These are phyloP conservation scores for Aspergillus fumigatus DNA, from an alignment of 2,329 filamentous ascomycete species.

Conservation along the genomic window DNA sequence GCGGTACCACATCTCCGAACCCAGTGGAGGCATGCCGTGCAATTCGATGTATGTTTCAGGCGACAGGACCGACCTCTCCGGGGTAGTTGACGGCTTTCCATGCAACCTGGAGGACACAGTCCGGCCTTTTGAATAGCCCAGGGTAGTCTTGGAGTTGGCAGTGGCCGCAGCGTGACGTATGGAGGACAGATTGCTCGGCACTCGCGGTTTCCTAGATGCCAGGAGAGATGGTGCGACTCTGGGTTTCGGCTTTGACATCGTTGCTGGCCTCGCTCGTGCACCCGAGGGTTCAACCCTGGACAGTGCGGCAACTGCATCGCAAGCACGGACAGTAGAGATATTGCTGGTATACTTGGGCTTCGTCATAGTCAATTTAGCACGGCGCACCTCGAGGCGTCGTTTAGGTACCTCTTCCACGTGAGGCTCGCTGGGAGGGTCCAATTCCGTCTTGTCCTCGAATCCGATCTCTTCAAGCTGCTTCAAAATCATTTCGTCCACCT, in stretches of 20 bases:
- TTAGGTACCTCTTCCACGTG: conserved; percentile 35
- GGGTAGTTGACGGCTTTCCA: conserved; percentile 19
- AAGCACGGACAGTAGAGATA: conserved; percentile 38
- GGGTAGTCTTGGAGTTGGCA: conserved; percentile 70
- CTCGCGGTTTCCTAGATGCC: conserved; percentile 40
- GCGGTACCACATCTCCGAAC: conserved; percentile 41
- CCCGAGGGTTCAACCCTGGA: conserved; percentile 28
- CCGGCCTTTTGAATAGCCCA: conserved; percentile 80
- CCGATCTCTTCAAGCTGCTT: conserved; percentile 60
- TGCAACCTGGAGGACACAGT: conserved; percentile 28
- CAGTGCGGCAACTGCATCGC: conserved; percentile 39
- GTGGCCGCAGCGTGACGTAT: conserved; percentile 59
- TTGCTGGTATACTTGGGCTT: conserved; percentile 21
- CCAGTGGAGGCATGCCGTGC: conserved; percentile 39
- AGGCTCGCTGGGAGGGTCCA: conserved; percentile 34
- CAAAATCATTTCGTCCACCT: conserved; percentile 64
- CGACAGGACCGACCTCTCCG: conserved; percentile 28
- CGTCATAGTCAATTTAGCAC: conserved; percentile 23
- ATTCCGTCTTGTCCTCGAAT: conserved; percentile 56
- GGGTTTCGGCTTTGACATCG: conserved; percentile 33
- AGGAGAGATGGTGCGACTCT: conserved; percentile 31
- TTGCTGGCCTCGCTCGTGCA: conserved; percentile 27
- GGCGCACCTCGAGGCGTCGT: conserved; percentile 20
- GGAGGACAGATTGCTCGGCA: conserved; percentile 46
- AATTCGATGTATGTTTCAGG: conserved; percentile 41